Conservation (phyloP, 257 asterid species). For the Cynanchum wilfordii region DNA sequence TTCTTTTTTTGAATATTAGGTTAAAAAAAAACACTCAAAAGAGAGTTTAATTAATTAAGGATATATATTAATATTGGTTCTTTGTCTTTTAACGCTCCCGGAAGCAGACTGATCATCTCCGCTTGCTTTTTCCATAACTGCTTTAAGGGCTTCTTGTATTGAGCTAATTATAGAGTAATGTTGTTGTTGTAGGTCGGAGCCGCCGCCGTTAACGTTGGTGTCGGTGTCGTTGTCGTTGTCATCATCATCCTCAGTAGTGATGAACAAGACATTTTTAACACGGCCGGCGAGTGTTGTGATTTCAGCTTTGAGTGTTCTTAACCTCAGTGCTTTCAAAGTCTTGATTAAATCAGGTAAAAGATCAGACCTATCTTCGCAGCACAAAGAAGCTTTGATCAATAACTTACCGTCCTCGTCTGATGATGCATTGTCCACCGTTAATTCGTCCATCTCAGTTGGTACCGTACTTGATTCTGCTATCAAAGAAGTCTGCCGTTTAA, state of each 20-base stretch:
- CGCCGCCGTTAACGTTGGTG: neutral
- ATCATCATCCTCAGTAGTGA: conserved; percentile 45
- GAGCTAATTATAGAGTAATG: conserved; percentile 38
- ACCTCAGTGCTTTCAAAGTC: conserved; percentile 56
- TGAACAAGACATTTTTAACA: conserved; percentile 67
- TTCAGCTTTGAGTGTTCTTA: conserved; percentile 68
- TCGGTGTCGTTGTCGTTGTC: neutral
- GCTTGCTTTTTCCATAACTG: conserved; percentile 68
- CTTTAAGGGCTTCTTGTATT: conserved; percentile 73
- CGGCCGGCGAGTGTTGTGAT: conserved; percentile 79
- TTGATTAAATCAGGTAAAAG: conserved; percentile 74
- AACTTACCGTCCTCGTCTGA: conserved; percentile 57
- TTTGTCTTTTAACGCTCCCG: conserved; percentile 69
- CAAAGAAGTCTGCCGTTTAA: conserved; percentile 61
- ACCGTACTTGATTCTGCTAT: conserved; percentile 51
- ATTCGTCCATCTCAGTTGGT: conserved; percentile 72
- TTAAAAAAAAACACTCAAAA: conserved; percentile 9
- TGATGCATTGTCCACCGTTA: conserved; percentile 59
- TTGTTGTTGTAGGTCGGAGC: conserved; percentile 25
- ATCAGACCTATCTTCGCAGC: conserved; percentile 83
- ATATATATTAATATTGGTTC: conserved; percentile 42
- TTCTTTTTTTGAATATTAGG: neutral
- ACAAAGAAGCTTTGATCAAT: conserved; percentile 65
- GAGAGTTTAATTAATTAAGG: conserved; percentile 42
- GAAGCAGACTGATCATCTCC: conserved; percentile 54